Base-by-base conservation (phyloP, 495 filamentous ascomycete genomes). In the Tuber umbilicatum region DNA sequence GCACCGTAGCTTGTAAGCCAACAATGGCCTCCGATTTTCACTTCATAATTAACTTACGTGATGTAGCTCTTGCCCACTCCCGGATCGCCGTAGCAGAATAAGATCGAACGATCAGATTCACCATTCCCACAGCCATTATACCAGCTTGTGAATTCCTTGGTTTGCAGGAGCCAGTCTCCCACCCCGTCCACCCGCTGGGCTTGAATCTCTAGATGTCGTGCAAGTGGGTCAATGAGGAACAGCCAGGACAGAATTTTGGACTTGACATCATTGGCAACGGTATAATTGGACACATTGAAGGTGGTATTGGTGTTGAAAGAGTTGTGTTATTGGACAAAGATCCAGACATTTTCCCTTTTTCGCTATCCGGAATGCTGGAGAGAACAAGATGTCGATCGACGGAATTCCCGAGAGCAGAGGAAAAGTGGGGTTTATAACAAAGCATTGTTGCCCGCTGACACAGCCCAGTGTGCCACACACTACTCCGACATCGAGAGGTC, bases 281-380 rank as follows among this genome's bases (percentile, higher is more conserved):
- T 16, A 31, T 31, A 31, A 27, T 14, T 64, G 55, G 42, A 17
- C 12, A 19, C 17, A 19, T 43, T 43, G 42, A 43, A 43, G 1
- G 42, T 17, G 14, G 12, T 19, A 43, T 17, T 19, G 42, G 17
- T 19, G 17, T 43, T 43, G 42, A 43, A 43, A 14, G 42, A 43
- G 42, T 17, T 17, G 4, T 43, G 42, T 43, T 43, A 43, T 43
- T 16, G 17, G 14, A 16, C 12, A 43, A 43, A 10, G 4, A 1
- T 43, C 42, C 4, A 43, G 85, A 27, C 60, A 12, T 64, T 14
- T 55, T 37, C 27, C 39, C 38, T 39, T 39, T 2, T 39, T 39
- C 2, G 38, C 38, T 39, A 5, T 39, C 5, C 39, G 39, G 6
- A 40, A 40, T 40, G 39, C 39, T 40, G 39, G 2, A 40, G 39